These are phyloP conservation scores for Lachancea lanzarotensis DNA, from an alignment of 805 yeast species.

Conservation along the genomic window DNA sequence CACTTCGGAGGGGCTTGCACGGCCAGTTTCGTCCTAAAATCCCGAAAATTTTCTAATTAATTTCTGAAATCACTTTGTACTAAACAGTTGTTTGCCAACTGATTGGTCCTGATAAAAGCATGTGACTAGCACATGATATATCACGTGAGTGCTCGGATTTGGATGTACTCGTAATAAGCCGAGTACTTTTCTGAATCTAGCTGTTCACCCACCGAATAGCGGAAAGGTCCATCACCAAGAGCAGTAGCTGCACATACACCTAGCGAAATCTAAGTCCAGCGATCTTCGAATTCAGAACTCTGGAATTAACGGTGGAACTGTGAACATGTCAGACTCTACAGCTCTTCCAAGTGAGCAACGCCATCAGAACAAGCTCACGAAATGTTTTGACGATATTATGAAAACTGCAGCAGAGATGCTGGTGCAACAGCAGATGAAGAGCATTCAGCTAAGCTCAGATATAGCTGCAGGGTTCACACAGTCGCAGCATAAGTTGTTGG, in stretches of 20 bases:
- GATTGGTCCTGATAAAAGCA: slow-evolving; percentile 3
- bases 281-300: too few species aligned
- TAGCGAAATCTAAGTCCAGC: too few species aligned
- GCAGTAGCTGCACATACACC: too few species aligned
- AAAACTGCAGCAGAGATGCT: slow-evolving; percentile 31
- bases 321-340: not conserved
- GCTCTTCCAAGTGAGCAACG: not conserved
- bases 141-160: too few species aligned
- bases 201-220: too few species aligned
- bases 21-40: not conserved
- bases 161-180: not conserved
- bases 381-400: slow-evolving; percentile 31
- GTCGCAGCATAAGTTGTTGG: slow-evolving; percentile 21
- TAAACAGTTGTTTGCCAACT: not conserved
- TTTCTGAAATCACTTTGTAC: not conserved
- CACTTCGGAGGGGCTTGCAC: not conserved
- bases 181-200: too few species aligned
- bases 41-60: slow-evolving; percentile 1
- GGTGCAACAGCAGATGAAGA: slow-evolving; percentile 31
- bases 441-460: slow-evolving; percentile 26
- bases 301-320: not conserved
- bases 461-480: slow-evolving; percentile 24
- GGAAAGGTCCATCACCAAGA: too few species aligned
- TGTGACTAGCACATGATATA: too few species aligned
- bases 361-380: slow-evolving; percentile 25